phyloP scores from a whole-genome alignment of 176 grass and related monocot species.

The Zoysia japonica region DNA sequence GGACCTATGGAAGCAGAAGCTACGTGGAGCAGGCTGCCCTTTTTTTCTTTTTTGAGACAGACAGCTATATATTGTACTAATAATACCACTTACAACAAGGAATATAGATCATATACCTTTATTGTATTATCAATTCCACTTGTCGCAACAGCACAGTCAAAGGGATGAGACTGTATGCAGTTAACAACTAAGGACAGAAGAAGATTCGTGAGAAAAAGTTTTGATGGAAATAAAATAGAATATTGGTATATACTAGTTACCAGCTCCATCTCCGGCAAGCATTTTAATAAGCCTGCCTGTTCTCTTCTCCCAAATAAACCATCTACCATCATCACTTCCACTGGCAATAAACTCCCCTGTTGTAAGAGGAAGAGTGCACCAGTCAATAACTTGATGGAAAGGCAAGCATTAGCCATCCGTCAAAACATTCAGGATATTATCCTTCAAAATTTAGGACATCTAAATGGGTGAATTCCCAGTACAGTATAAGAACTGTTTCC shows the following conservation, averaged over 20 bases:
- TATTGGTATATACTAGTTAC: slow-evolving; percentile 48
- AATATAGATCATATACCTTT: slow-evolving; percentile 58
- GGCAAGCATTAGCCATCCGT: not conserved
- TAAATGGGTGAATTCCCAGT: not conserved
- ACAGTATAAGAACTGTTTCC: not conserved
- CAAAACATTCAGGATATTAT: not conserved
- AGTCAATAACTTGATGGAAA: not conserved
- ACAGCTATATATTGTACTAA: too few relatives aligned
- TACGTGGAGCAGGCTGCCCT: too few relatives aligned
- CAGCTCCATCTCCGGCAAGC: slow-evolving; percentile 87
- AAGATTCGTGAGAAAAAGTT: slow-evolving; percentile 30
- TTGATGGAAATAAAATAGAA: not conserved
- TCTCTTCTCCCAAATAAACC: slow-evolving; percentile 99
- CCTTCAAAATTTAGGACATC: not conserved
- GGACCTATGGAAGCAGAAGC: too few relatives aligned
- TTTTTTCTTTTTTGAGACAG: too few relatives aligned
- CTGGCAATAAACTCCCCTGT: slow-evolving; percentile 92
- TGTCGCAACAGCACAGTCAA: slow-evolving; percentile 87
- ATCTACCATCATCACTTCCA: slow-evolving; percentile 97
- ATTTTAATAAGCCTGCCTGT: slow-evolving; percentile 95
- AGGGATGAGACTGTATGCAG: slow-evolving; percentile 97
- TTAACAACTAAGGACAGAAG: slow-evolving; percentile 79
- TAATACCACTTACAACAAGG: not conserved
- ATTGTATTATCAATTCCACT: slow-evolving; percentile 94
- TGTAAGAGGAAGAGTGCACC: slow-evolving; percentile 20